Base-by-base conservation (phyloP, 2,329 filamentous ascomycete species). In the Colletotrichum ledebouriae region DNA sequence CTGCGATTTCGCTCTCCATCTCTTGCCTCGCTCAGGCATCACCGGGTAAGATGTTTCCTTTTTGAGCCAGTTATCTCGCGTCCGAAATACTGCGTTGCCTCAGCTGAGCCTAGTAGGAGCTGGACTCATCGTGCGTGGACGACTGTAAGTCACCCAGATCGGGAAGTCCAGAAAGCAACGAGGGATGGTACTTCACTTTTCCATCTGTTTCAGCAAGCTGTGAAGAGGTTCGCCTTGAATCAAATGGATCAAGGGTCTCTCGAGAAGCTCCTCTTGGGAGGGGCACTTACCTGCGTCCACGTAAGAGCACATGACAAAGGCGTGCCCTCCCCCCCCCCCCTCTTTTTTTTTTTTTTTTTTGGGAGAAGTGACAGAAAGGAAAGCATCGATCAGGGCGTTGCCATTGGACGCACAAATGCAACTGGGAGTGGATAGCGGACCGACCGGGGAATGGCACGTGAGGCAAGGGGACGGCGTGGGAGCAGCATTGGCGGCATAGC, bases 301-400 rank as follows among this genome's bases (percentile, higher is more conserved):
- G 29, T 29, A 33, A 60, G 50, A 50, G 49, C 41, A 39, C 22
- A 37, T 49, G 49, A 20, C 29, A 22, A 37, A 22, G 33, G 39
- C 37, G 49, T 17, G 29, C 57, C 57, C 20, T n/a, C n/a, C n/a
- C n/a, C n/a, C n/a, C n/a, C n/a, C n/a, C n/a, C n/a, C n/a, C 3
- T 3, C 3, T 4, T 1, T 29, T 29, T 29, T 29, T 29, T 29
- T 29, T 29, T 29, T 29, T 29, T 44, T 46, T 58, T 64, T 61
- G 33, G 17, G 64, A 46, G 9, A 59, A 41, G 52, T 58, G 52
- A 63, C 25, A 58, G 53, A 63, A 67, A 53, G 64, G 53, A 55
- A 64, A 25, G 59, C 33, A 64, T 25, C 46, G 59, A 64, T 53
- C 60, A 42, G 20, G 37, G 6, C 60, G 49, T 37, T 39, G 42